Percentiles rank a stretch among this genome's conserved stretches.
Conservation (phyloP, 2,329 filamentous ascomycete genomes). For the Aureobasidium uvarum region DNA sequence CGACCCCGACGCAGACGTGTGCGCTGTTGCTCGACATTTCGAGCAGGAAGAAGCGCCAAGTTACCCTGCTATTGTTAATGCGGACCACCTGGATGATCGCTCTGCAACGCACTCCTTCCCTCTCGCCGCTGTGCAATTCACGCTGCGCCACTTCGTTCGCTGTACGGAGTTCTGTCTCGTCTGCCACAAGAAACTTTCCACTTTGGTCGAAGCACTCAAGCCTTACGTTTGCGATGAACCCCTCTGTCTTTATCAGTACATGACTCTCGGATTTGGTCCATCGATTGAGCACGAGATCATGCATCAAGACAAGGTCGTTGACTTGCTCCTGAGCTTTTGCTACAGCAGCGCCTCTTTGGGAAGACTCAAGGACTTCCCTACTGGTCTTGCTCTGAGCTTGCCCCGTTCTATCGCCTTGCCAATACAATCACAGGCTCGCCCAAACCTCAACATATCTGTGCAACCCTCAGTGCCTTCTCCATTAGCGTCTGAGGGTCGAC, state of each 20-base stretch:
- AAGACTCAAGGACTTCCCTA: constrained; percentile 55
- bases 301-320: constrained; percentile 76
- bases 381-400: constrained; percentile 56
- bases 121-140: constrained; percentile 67
- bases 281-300: constrained; percentile 82
- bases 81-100: constrained; percentile 46
- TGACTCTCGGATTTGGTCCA: constrained; percentile 79
- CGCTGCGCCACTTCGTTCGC: constrained; percentile 70
- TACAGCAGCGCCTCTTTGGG: constrained; percentile 56
- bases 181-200: constrained; percentile 68
- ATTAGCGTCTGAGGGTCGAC: background rate
- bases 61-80: constrained; percentile 49
- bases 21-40: constrained; percentile 44
- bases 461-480: background rate
- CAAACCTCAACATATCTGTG: too few species aligned
- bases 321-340: constrained; percentile 80
- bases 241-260: constrained; percentile 85
- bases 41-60: constrained; percentile 37
- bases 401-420: constrained; percentile 39
- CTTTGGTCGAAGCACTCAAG: constrained; percentile 67
- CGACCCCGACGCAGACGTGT: constrained; percentile 33
- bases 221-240: constrained; percentile 70
- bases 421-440: background rate
- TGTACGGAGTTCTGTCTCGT: constrained; percentile 87
- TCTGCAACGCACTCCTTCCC: constrained; percentile 51